phyloP scores from a whole-genome alignment of 139 green algal species.

The Limnomonas spitsbergensis region DNA sequence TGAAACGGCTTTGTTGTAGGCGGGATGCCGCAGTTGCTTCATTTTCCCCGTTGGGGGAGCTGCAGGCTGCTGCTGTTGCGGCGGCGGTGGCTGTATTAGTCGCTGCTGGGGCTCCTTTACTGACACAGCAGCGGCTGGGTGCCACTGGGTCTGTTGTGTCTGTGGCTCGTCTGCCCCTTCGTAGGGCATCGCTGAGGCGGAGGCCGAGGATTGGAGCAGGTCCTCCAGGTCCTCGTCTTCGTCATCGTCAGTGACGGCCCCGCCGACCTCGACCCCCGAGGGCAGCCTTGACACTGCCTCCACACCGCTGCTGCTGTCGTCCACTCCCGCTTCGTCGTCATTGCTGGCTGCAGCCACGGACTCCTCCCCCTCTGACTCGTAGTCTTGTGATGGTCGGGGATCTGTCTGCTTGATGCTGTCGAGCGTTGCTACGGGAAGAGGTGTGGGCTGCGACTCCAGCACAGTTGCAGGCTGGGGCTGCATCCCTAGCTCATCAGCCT shows the following conservation, averaged over 20 bases:
- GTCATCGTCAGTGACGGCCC: conserved; percentile 6
- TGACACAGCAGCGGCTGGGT: not conserved
- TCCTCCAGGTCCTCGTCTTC: conserved; percentile 6
- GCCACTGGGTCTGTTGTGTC: not conserved
- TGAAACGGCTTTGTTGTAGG: no score
- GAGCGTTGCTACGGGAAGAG: not conserved
- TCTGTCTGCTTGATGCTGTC: not conserved
- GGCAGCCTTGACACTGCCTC: not conserved
- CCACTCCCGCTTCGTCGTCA: not conserved
- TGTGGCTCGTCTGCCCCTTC: not conserved
- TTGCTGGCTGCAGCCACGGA: not conserved
- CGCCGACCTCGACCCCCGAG: no score
- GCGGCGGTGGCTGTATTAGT: no score
- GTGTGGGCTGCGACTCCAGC: not conserved
- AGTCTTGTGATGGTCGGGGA: not conserved
- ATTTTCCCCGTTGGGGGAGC: no score
- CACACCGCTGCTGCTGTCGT: not conserved
- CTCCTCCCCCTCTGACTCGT: not conserved
- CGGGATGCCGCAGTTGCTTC: no score
- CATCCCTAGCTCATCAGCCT: no score
- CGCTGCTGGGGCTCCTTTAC: not conserved
- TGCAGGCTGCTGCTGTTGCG: no score
- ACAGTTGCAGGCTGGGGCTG: no score
- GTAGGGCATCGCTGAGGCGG: not conserved
- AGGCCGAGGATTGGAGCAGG: not conserved